phyloP scores from a whole-genome alignment of 352 stramenopile genomes.

The Pythium volutum region DNA sequence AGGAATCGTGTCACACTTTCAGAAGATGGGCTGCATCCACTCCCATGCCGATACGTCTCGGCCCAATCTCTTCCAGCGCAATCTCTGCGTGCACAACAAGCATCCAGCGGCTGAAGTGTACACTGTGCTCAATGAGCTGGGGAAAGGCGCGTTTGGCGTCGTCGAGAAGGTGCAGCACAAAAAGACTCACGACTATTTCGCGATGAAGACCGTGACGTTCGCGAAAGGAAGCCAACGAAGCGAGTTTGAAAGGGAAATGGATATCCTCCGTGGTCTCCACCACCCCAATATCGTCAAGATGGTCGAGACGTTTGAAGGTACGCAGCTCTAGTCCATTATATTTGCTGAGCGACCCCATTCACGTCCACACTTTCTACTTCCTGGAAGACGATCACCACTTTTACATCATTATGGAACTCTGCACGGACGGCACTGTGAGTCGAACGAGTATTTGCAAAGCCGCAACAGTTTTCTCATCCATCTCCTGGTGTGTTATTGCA shows the following conservation, averaged over 20 bases:
- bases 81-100: conserved; percentile 75
- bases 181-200: conserved; percentile 60
- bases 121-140: conserved; percentile 48
- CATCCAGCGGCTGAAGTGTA: conserved; percentile 45
- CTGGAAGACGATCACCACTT: conserved; percentile 60
- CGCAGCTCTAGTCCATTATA: not conserved
- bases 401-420: conserved; percentile 87
- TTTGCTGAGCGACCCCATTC: not conserved
- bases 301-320: conserved; percentile 69
- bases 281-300: conserved; percentile 82
- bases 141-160: conserved; percentile 68
- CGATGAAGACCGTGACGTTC: conserved; percentile 81
- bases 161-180: conserved; percentile 74
- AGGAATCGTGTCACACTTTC: not conserved
- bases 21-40: conserved; percentile 62
- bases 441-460: not conserved
- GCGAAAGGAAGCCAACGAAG: conserved; percentile 51
- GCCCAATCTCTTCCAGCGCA: conserved; percentile 76
- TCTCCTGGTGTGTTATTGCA: conserved; percentile 14
- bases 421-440: conserved; percentile 53
- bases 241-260: conserved; percentile 78
- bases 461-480: not conserved
- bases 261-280: conserved; percentile 69
- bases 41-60: conserved; percentile 42
- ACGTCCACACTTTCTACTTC: not conserved